Evolutionary conservation across 148 eudicot species (phyloP).

Genomic region (Gaultheria prostrata): DNA sequence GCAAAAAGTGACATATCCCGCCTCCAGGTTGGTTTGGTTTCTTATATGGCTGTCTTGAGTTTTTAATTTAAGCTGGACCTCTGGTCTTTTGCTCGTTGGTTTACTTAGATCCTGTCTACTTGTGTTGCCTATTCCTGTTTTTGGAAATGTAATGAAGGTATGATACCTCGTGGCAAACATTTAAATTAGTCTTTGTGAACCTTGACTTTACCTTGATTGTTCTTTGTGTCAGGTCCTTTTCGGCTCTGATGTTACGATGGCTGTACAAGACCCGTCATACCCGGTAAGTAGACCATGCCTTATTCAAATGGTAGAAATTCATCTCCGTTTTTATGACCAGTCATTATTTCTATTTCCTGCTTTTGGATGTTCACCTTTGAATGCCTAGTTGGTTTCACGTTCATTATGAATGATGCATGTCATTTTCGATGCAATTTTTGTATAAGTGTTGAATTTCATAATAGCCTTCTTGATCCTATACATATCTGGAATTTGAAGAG

Average conservation of each 20-base stretch:
- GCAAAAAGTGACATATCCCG: constrained; percentile 84
- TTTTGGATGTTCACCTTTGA: background rate
- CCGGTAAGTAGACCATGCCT: constrained; percentile 45
- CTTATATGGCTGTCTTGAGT: background rate
- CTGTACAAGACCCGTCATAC: constrained; percentile 85
- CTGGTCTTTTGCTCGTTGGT: background rate
- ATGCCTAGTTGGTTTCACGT: background rate
- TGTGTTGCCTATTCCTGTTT: background rate
- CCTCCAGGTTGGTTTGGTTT: constrained; percentile 57
- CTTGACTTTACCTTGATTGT: background rate
- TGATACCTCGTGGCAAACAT: background rate
- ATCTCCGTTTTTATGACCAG: constrained; percentile 51
- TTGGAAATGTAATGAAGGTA: background rate
- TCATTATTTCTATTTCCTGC: background rate
- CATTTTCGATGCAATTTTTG: background rate
- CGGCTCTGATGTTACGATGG: constrained; percentile 61
- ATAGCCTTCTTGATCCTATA: background rate
- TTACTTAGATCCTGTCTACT: background rate
- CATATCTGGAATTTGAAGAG: background rate
- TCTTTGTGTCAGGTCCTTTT: constrained; percentile 49
- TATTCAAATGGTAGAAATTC: background rate
- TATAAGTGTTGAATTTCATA: background rate
- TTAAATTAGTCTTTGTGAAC: background rate
- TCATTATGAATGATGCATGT: background rate
- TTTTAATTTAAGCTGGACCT: background rate